These are phyloP conservation scores for Shiraia bambusicola DNA, from an alignment of 2,329 filamentous ascomycete species.

Conservation along the genomic window DNA sequence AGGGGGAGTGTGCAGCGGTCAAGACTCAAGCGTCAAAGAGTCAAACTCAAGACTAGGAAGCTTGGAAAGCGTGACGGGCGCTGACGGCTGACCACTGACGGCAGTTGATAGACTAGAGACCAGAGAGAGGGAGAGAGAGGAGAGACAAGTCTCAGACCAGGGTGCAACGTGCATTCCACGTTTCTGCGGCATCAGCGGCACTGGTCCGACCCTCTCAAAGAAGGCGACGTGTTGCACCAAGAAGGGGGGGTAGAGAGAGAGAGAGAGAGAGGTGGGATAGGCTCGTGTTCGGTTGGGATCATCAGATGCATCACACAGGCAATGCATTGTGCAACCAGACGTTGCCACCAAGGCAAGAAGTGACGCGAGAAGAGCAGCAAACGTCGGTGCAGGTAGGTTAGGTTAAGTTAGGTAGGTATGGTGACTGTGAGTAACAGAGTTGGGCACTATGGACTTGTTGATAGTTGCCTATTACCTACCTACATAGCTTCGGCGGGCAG, in stretches of 20 bases:
- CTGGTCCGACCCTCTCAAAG: slow-evolving; percentile 32
- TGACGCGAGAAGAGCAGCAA: slow-evolving; percentile 38
- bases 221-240: slow-evolving; percentile 21
- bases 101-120: no score
- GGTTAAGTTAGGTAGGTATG: no score
- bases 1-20: slow-evolving; percentile 3
- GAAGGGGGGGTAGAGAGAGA: no score
- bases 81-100: no score
- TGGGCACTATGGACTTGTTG: slow-evolving; percentile 11
- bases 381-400: no score
- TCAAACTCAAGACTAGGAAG: no score
- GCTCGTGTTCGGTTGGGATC: slow-evolving; percentile 14
- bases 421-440: no score
- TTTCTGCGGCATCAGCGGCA: slow-evolving; percentile 32
- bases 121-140: slow-evolving; percentile 4
- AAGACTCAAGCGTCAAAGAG: no score
- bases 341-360: slow-evolving; percentile 16
- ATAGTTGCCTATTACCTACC: slow-evolving; percentile 14
- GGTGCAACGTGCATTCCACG: slow-evolving; percentile 42
- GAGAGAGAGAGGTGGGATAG: slow-evolving; percentile 27
- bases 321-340: slow-evolving; percentile 15
- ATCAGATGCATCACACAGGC: slow-evolving; percentile 12
- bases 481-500: slow-evolving; percentile 5
- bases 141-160: slow-evolving; percentile 21
- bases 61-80: no score